Percentiles rank a stretch among this genome's conserved stretches.
phyloP scores from a whole-genome alignment of 2,329 filamentous ascomycete genomes.

The Colletotrichum viniferum region DNA sequence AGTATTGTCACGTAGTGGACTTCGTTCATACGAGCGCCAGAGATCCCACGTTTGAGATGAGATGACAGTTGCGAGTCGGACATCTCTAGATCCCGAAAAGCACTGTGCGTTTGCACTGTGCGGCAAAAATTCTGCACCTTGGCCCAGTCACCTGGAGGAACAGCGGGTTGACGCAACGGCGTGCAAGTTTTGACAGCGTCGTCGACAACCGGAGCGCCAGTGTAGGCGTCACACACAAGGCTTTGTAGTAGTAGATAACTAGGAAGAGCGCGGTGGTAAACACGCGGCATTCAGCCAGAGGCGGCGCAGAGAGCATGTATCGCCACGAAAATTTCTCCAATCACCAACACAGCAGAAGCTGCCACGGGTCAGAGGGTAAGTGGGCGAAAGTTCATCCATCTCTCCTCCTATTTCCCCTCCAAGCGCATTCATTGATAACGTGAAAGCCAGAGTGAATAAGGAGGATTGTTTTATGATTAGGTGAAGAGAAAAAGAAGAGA shows the following conservation, averaged over 20 bases:
- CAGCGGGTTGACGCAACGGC: not conserved
- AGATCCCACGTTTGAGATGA: not conserved
- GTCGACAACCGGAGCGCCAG: not conserved
- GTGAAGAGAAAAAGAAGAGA: slow-evolving; percentile 32
- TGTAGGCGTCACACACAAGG: not conserved
- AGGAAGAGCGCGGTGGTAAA: not conserved
- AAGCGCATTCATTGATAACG: slow-evolving; percentile 54
- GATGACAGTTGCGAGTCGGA: not conserved
- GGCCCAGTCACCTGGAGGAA: not conserved
- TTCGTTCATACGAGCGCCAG: not conserved
- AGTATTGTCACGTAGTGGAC: not conserved
- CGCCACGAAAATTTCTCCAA: slow-evolving; percentile 38
- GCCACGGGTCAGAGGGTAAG: slow-evolving; percentile 54
- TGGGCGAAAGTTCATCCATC: slow-evolving; percentile 49
- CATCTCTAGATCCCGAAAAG: not conserved
- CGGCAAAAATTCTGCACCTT: not conserved
- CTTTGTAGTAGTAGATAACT: not conserved
- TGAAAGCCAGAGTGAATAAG: slow-evolving; percentile 74
- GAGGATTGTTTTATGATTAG: slow-evolving; percentile 48
- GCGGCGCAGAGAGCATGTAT: slow-evolving; percentile 26
- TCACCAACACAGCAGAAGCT: slow-evolving; percentile 30
- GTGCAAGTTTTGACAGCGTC: not conserved
- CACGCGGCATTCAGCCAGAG: not conserved
- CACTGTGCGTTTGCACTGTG: not conserved
- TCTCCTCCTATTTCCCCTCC: slow-evolving; percentile 78